Base-by-base conservation (phyloP, 805 yeast genomes). In the Jamesozyma rosinii region DNA sequence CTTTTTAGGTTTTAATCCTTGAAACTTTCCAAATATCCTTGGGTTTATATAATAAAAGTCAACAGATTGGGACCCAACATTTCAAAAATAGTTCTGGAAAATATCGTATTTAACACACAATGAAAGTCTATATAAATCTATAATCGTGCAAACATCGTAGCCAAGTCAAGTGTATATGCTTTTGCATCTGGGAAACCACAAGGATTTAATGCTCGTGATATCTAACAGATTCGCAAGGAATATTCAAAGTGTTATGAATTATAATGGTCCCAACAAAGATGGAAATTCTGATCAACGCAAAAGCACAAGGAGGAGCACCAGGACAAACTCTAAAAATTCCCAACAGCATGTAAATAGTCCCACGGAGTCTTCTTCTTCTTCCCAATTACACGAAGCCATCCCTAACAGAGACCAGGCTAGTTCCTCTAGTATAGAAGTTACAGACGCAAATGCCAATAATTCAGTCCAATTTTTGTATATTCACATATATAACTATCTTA, bases 381-480 rank as follows among this genome's bases (percentile, higher is more conserved):
- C 29, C 11, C 29, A 24, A 24, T 8, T 11, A 24, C 10, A 24
- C 6, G 29, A 24, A 11, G 6, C 29, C 6, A 24, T 24, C 11
- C 29, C 29, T 24, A 24, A 11, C 11, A 11, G 29, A 8, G 29
- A 24, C 6, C 10, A 6, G 10, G 10, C 6, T 24, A 11, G 10
- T 24, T 24, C 29, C 6, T 24, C 29, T 24, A 24, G n/a, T 31
- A 15, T 31, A 31, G 18, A 9, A 18, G 69, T 66, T 2, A 64
- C 70, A 1, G 72, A 68, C 48, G 64, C 69, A 1, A 51, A 65
- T 44, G 73, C 74, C 1, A 63, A 65, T 47, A 69, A 70, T 52
- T 66, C 74, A 13, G 66, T 68, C 35, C 74, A 73, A 48, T 59
- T 74, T 26, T 57, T 75, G 14, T 59, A 71, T 46, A 76, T 75